Base-by-base conservation (phyloP, 306 rosid genomes). In the Lagenaria siceraria region DNA sequence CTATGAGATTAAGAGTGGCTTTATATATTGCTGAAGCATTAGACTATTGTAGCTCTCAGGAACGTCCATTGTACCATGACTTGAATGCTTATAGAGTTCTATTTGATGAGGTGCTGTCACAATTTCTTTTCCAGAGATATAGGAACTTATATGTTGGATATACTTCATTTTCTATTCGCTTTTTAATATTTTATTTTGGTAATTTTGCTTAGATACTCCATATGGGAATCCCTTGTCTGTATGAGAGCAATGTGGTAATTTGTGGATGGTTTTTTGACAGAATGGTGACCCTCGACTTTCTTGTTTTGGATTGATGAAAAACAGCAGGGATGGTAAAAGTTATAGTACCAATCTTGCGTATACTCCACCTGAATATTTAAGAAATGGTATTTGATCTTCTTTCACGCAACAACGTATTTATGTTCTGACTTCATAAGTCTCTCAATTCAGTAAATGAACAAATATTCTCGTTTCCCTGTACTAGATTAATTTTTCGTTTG, bases 341-440 rank as follows among this genome's bases (percentile, higher is more conserved):
- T 91, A 91, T 79, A 88, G 95, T 86, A 91, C 97, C 71, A 91
- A 89, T 84, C 95, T 89, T 78, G 95, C 95, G 7, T 91, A 91
- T 78, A 87, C 92, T 13, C 97, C 97, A 79, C 97, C 97, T 10
- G 97, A 91, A 84, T 91, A 91, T 88, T 83, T 89, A 75, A 87
- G 77, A 81, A 89, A 88, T 78, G 97, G 97, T 91, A 74, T 29
- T 49, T 76, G 80, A 10, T 59, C 54, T 69, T 77, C 48, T 78
- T n/a, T 56, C 53, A 6, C 0, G 12, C 3, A 11, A 8, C 33
- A 4, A 2, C 49, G 22, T 48, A 8, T 27, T 72, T 9, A 72
- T 27, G 17, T 72, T 25, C 24, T 24, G 75, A 70, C 55, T 43
- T 70, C 52, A 43, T 43, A 42, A 31, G 55, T 43, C 2, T 69